Evolutionary conservation across 192 early-diverging fungal genomes (phyloP).

Genomic region (Gaertneriomyces sp.): DNA sequence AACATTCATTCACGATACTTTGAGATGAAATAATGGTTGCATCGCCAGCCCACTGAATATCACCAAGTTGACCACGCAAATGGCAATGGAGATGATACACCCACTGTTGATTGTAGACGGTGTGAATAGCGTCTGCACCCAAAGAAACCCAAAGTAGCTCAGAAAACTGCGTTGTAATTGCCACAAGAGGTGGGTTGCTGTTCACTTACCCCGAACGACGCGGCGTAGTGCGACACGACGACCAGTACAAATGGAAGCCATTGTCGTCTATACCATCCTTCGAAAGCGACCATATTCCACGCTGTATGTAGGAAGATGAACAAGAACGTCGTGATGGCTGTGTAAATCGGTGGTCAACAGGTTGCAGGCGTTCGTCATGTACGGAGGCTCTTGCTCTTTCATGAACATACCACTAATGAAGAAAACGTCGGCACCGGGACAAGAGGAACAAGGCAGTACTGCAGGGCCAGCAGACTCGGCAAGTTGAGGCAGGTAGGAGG

Average conservation of each 20-base stretch:
- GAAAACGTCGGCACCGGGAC: constrained; percentile 55
- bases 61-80: constrained; percentile 30
- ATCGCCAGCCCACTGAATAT: not conserved
- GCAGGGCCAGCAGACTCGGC: constrained; percentile 70
- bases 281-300: constrained; percentile 76
- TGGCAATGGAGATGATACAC: constrained; percentile 41
- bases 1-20: too few species aligned
- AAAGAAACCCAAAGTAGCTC: constrained; percentile 7
- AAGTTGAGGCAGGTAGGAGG: constrained; percentile 65
- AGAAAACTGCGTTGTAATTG: not conserved
- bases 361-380: not conserved
- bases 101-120: constrained; percentile 38
- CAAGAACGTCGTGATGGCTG: constrained; percentile 67
- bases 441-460: constrained; percentile 63
- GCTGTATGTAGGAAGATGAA: constrained; percentile 67
- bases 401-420: constrained; percentile 60
- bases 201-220: constrained; percentile 57
- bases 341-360: not conserved
- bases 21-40: too few species aligned
- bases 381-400: not conserved
- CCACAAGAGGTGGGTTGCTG: not conserved
- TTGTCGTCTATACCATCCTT: constrained; percentile 52
- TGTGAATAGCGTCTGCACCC: constrained; percentile 44
- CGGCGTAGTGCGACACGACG: constrained; percentile 61
- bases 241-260: constrained; percentile 51